phyloP scores from a whole-genome alignment of 108 stramenopile genomes.

The Aureococcus anophagefferens region DNA sequence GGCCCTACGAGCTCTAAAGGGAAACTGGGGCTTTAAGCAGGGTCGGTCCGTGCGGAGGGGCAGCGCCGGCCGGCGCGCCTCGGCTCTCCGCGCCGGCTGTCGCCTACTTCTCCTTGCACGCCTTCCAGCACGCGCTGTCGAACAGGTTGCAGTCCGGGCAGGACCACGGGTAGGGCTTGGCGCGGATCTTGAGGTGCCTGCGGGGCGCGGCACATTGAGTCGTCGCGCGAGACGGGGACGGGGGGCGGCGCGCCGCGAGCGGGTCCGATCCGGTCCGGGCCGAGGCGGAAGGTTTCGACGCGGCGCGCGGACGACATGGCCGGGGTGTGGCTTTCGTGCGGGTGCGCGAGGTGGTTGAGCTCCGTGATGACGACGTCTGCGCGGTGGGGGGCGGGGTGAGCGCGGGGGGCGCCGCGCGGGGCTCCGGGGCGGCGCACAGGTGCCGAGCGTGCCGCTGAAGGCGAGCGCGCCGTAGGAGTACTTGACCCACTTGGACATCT shows the following conservation, averaged over 20 bases:
- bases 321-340: too few species aligned
- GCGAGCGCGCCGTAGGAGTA: slow-evolving; percentile 5
- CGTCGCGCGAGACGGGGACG: too few species aligned
- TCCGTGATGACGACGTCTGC: not conserved
- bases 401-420: not conserved
- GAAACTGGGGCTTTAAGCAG: too few species aligned
- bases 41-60: too few species aligned
- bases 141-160: slow-evolving; percentile 26
- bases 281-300: too few species aligned
- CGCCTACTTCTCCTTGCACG: too few species aligned
- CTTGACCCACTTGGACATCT: slow-evolving; percentile 15
- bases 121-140: slow-evolving; percentile 10
- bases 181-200: slow-evolving; percentile 10
- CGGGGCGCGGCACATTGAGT: not conserved
- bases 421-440: not conserved
- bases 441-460: not conserved
- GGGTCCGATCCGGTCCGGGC: too few species aligned
- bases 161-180: slow-evolving; percentile 21
- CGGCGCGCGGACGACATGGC: too few species aligned
- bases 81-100: too few species aligned
- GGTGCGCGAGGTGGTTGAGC: not conserved
- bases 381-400: not conserved
- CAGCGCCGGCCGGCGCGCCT: too few species aligned
- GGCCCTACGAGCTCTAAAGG: slow-evolving; percentile 1
- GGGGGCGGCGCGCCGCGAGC: too few species aligned